Evolutionary conservation across 1,284 basidiomycete species (phyloP).

Genomic region (Cystobasidiaceae sp.): DNA sequence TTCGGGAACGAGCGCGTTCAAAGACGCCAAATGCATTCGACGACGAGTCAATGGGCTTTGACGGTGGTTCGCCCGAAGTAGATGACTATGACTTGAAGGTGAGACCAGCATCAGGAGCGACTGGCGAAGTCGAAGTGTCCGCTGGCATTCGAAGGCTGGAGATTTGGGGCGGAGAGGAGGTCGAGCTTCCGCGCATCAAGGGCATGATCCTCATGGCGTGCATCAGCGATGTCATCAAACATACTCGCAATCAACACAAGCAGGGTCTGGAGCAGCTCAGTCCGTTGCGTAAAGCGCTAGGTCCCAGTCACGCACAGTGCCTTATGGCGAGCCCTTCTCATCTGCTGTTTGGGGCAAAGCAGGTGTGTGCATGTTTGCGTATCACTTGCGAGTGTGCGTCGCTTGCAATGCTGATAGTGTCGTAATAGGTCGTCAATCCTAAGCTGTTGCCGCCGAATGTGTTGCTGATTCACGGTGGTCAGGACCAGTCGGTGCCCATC

Average conservation of each 20-base stretch:
- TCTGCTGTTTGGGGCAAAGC: constrained; percentile 27
- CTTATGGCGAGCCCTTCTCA: constrained; percentile 26
- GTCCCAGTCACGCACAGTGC: constrained; percentile 26
- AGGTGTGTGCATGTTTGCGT: background rate
- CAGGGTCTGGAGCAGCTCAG: constrained; percentile 20
- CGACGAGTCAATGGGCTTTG: background rate
- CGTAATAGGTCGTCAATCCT: constrained; percentile 9
- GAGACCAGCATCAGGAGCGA: background rate
- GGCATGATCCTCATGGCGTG: constrained; percentile 38
- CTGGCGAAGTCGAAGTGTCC: constrained; percentile 20
- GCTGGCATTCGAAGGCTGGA: constrained; percentile 31
- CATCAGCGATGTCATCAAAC: constrained; percentile 37
- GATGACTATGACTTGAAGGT: background rate
- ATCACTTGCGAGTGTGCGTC: background rate
- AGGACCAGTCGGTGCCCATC: constrained; percentile 24
- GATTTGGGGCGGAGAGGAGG: constrained; percentile 33
- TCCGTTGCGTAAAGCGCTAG: constrained; percentile 21
- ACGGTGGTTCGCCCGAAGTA: background rate
- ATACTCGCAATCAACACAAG: constrained; percentile 31
- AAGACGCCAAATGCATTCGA: background rate
- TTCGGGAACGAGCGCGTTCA: background rate
- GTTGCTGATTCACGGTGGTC: constrained; percentile 28
- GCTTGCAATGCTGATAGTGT: background rate
- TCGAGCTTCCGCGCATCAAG: constrained; percentile 32
- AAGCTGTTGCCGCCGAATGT: constrained; percentile 17